Conservation (phyloP, 306 rosid species). For the Corylus heterophylla region DNA sequence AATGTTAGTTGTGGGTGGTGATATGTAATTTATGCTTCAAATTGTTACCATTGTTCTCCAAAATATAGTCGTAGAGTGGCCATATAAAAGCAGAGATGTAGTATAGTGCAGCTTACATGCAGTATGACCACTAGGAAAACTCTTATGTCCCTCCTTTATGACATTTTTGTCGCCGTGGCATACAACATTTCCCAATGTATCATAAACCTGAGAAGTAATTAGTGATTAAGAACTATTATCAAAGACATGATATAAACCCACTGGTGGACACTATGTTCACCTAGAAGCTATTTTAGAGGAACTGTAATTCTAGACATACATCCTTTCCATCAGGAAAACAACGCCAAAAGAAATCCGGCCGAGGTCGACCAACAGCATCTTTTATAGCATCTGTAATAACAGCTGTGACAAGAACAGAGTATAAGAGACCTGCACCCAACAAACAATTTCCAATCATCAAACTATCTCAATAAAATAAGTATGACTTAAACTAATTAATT, state of each 20-base stretch:
- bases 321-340: constrained; percentile 97
- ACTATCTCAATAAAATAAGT: background rate
- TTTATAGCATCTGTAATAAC: constrained; percentile 78
- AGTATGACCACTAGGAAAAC: constrained; percentile 96
- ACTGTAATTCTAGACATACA: constrained; percentile 45
- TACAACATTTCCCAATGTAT: constrained; percentile 68
- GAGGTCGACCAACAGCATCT: constrained; percentile 90
- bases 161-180: constrained; percentile 67
- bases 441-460: constrained; percentile 30
- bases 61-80: background rate
- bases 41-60: background rate
- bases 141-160: constrained; percentile 87
- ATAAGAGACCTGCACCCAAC: constrained; percentile 61
- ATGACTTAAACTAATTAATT: constrained; percentile 20
- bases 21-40: background rate
- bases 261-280: background rate
- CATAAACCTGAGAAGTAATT: constrained; percentile 57
- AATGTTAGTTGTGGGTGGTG: background rate
- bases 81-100: background rate
- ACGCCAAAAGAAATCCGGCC: constrained; percentile 95
- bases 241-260: background rate
- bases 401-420: constrained; percentile 66
- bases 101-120: constrained; percentile 51
- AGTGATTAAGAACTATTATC: constrained; percentile 15
- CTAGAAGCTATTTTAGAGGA: constrained; percentile 5